Percentiles rank a stretch among this genome's conserved stretches.
Conservation (phyloP, 176 grass and related monocot genomes). For the Saccharum officinarum region DNA sequence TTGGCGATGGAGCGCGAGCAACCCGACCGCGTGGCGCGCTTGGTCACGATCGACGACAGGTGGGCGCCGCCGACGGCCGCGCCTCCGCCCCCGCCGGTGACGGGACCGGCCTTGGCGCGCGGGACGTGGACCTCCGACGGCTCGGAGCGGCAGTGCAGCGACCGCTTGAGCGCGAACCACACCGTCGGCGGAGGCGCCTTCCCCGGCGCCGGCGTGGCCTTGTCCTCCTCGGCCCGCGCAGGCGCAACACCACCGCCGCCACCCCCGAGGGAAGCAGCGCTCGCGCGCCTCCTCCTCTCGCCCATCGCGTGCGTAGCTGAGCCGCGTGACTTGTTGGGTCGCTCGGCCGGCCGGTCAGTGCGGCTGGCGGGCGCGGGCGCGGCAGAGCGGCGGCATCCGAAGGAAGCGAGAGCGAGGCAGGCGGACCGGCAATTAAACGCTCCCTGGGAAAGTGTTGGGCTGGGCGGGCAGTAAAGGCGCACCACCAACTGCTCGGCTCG, state of each 20-base stretch:
- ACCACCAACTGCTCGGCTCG: constrained; percentile 25
- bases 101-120: constrained; percentile 39
- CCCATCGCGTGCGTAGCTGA: constrained; percentile 26
- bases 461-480: constrained; percentile 47
- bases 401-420: not conserved
- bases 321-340: not conserved
- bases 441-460: not conserved
- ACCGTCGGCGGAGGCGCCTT: constrained; percentile 53
- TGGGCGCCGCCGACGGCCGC: not conserved
- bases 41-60: constrained; percentile 61
- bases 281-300: constrained; percentile 41
- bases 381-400: constrained; percentile 29
- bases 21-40: constrained; percentile 62
- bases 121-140: constrained; percentile 92
- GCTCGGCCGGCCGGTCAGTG: not conserved
- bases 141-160: constrained; percentile 87
- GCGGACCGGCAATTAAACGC: constrained; percentile 36
- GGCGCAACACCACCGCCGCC: not conserved
- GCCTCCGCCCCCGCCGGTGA: not conserved
- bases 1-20: constrained; percentile 95
- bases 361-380: constrained; percentile 19
- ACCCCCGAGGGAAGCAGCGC: not conserved
- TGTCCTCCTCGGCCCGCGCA: constrained; percentile 5
- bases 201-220: constrained; percentile 11
- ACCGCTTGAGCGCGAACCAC: constrained; percentile 89